Evolutionary conservation across 441 rosid genomes (phyloP).

Genomic region (Mallotus repandus): DNA sequence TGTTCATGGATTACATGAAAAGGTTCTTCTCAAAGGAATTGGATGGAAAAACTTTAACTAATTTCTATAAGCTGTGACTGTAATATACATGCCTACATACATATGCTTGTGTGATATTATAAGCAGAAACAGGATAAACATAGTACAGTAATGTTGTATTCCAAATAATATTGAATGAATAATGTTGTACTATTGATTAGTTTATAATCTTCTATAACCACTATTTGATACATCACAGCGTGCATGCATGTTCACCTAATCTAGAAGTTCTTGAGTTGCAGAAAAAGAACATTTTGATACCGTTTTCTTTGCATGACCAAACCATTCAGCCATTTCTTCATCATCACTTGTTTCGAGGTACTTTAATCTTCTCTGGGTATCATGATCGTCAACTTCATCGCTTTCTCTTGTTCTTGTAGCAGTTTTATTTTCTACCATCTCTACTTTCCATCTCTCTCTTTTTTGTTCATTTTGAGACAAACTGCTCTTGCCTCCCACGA

Average conservation of each 20-base stretch:
- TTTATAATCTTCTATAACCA: too few relatives aligned
- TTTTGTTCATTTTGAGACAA: conserved; percentile 40
- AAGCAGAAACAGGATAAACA: neutral
- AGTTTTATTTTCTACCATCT: conserved; percentile 40
- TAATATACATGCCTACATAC: too few relatives aligned
- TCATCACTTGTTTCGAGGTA: conserved; percentile 41
- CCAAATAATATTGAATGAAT: neutral
- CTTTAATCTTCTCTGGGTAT: conserved; percentile 31
- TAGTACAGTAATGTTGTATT: neutral
- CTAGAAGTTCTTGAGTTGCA: neutral
- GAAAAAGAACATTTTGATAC: neutral
- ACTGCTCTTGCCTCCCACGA: conserved; percentile 56
- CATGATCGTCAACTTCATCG: conserved; percentile 18
- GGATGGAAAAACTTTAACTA: conserved; percentile 39
- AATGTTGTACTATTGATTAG: too few relatives aligned
- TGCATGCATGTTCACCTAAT: neutral
- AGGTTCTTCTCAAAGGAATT: conserved; percentile 43
- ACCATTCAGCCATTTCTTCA: conserved; percentile 77
- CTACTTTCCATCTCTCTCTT: conserved; percentile 50
- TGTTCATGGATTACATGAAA: conserved; percentile 28
- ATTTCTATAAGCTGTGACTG: conserved; percentile 32
- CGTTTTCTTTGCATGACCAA: conserved; percentile 29
- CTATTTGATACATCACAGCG: too few relatives aligned
- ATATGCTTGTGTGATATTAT: neutral
- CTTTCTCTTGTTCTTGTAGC: conserved; percentile 18